phyloP scores from a whole-genome alignment of 768 basidiomycete species.

The Lanmaoa pseudosensibilis region DNA sequence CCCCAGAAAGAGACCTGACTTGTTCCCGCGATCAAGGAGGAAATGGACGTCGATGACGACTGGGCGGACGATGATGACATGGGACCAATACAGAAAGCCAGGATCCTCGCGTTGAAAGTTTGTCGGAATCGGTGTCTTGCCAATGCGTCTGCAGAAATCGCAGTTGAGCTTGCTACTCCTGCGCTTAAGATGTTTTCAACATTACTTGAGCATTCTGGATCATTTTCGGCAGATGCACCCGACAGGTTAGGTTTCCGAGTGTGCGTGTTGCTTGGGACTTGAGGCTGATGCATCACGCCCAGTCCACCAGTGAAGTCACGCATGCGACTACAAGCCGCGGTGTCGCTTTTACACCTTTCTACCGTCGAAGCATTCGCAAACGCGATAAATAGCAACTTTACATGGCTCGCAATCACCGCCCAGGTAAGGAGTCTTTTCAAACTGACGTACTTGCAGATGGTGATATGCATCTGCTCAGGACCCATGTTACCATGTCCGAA shows the following conservation, averaged over 20 bases:
- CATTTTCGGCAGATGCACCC: conserved; percentile 51
- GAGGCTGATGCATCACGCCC: conserved; percentile 13
- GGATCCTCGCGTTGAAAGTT: conserved; percentile 76
- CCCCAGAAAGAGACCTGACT: background rate
- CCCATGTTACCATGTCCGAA: conserved; percentile 82
- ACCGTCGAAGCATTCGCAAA: conserved; percentile 56
- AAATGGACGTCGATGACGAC: conserved; percentile 62
- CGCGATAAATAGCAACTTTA: conserved; percentile 60
- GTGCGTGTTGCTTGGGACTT: background rate
- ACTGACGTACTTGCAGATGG: background rate
- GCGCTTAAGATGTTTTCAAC: conserved; percentile 74
- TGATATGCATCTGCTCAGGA: conserved; percentile 52
- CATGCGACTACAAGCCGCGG: conserved; percentile 79
- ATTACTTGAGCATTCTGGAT: conserved; percentile 69
- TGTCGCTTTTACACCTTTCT: conserved; percentile 77
- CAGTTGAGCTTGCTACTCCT: conserved; percentile 68
- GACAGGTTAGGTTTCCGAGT: conserved; percentile 45
- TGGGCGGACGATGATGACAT: conserved; percentile 76
- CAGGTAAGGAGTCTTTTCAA: conserved; percentile 56
- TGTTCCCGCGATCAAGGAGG: conserved; percentile 41
- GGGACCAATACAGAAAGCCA: conserved; percentile 58
- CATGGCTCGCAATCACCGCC: conserved; percentile 66
- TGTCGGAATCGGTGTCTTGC: conserved; percentile 79
- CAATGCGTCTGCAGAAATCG: conserved; percentile 55
- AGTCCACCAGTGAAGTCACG: conserved; percentile 69